These are phyloP conservation scores for Batrachochytrium dendrobatidis DNA, from an alignment of 371 early-diverging fungal species.

Conservation along the genomic window DNA sequence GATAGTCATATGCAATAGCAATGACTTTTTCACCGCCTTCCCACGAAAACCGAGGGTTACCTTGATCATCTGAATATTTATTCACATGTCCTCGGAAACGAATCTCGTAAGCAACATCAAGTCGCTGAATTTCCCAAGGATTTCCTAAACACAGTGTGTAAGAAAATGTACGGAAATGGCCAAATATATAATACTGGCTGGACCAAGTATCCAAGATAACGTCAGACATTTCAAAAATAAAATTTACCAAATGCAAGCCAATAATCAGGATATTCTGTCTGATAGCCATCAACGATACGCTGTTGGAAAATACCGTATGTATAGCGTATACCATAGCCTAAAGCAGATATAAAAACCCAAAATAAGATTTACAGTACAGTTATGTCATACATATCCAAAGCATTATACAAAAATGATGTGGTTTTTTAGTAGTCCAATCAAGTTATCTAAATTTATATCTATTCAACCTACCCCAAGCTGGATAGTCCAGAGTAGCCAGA, in stretches of 20 bases:
- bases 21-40: slow-evolving; percentile 74
- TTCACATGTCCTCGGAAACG: slow-evolving; percentile 77
- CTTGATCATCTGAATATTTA: slow-evolving; percentile 53
- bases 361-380: too few species aligned
- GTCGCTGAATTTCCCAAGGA: slow-evolving; percentile 89
- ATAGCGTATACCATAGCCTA: slow-evolving; percentile 53
- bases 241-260: slow-evolving; percentile 47
- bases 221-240: neutral
- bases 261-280: slow-evolving; percentile 84
- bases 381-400: too few species aligned
- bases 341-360: neutral
- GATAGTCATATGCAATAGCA: slow-evolving; percentile 88
- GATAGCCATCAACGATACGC: slow-evolving; percentile 80
- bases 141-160: slow-evolving; percentile 42
- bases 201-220: slow-evolving; percentile 49
- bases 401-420: too few species aligned
- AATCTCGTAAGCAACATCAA: slow-evolving; percentile 77
- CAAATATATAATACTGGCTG: neutral
- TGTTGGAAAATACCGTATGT: slow-evolving; percentile 95
- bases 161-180: neutral
- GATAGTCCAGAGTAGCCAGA: slow-evolving; percentile 77
- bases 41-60: slow-evolving; percentile 61
- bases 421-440: too few species aligned
- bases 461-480: slow-evolving; percentile 26
- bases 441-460: too few species aligned